phyloP scores from a whole-genome alignment of 768 basidiomycete genomes.

The Coprinopsis sp. region DNA sequence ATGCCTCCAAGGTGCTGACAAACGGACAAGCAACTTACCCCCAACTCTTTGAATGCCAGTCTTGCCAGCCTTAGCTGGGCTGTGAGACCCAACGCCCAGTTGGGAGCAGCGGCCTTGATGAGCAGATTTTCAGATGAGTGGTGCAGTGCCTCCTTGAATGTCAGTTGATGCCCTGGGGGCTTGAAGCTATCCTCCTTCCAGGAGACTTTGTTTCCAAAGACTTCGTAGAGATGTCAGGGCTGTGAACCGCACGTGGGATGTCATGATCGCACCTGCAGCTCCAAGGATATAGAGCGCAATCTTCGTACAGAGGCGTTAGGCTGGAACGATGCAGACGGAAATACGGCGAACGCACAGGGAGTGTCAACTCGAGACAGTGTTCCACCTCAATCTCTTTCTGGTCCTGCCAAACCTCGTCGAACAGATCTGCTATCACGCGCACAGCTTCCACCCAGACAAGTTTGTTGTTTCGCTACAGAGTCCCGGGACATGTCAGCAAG shows the following conservation, averaged over 20 bases:
- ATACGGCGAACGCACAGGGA: constrained; percentile 40
- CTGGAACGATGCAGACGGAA: not conserved
- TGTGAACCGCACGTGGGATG: not conserved
- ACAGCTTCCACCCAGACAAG: constrained; percentile 44
- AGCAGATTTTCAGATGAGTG: constrained; percentile 34
- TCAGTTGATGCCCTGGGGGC: constrained; percentile 41
- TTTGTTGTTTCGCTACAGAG: constrained; percentile 34
- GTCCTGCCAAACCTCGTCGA: constrained; percentile 41
- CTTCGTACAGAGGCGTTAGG: constrained; percentile 24
- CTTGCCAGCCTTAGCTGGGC: constrained; percentile 25
- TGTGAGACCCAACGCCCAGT: constrained; percentile 34
- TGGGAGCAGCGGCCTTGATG: constrained; percentile 34
- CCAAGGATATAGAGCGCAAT: constrained; percentile 54
- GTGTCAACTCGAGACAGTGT: constrained; percentile 44
- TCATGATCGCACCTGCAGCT: constrained; percentile 43
- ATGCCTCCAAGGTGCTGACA: not conserved
- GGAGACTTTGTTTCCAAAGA: constrained; percentile 48
- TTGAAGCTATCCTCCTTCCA: constrained; percentile 38
- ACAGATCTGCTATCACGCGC: constrained; percentile 35
- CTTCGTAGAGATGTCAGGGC: constrained; percentile 23
- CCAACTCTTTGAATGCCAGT: constrained; percentile 39
- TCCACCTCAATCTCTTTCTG: constrained; percentile 33
- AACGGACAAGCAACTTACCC: constrained; percentile 22
- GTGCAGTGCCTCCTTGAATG: constrained; percentile 48
- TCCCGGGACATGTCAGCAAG: not conserved